phyloP scores from a whole-genome alignment of 805 yeast genomes.

The Yarrowia yakushimensis region DNA sequence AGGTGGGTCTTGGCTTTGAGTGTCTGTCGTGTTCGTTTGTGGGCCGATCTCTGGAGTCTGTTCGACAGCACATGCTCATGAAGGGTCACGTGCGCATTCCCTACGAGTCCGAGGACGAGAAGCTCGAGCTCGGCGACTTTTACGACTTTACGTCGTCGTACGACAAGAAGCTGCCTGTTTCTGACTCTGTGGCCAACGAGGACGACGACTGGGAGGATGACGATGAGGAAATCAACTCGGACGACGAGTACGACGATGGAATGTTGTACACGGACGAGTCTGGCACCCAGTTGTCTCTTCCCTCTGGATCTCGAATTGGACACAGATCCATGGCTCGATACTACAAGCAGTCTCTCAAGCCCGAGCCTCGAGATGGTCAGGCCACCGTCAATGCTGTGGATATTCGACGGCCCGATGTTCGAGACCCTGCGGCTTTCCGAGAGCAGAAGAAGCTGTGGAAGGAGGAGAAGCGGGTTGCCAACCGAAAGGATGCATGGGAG shows the following conservation, averaged over 20 bases:
- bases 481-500: conserved; percentile 46
- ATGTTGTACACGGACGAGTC: conserved; percentile 49
- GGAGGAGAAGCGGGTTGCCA: conserved; percentile 48
- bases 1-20: conserved; percentile 75
- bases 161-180: conserved; percentile 38
- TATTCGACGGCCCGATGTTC: conserved; percentile 35
- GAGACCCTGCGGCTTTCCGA: conserved; percentile 42
- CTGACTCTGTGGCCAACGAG: conserved; percentile 40
- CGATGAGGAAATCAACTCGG: conserved; percentile 38
- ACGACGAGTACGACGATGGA: conserved; percentile 32
- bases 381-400: conserved; percentile 77
- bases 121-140: conserved; percentile 68
- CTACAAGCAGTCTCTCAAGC: conserved; percentile 60
- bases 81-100: conserved; percentile 90
- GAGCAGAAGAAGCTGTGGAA: conserved; percentile 61
- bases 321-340: conserved; percentile 73
- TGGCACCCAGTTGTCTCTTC: conserved; percentile 66
- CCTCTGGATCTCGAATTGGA: conserved; percentile 75
- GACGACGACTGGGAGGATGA: conserved; percentile 41
- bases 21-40: conserved; percentile 80
- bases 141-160: conserved; percentile 78
- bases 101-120: conserved; percentile 76
- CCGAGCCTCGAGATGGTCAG: conserved; percentile 59
- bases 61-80: conserved; percentile 79
- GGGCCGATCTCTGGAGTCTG: conserved; percentile 81